phyloP scores from a whole-genome alignment of 2,329 filamentous ascomycete species.

The Cryphonectria naterciae region DNA sequence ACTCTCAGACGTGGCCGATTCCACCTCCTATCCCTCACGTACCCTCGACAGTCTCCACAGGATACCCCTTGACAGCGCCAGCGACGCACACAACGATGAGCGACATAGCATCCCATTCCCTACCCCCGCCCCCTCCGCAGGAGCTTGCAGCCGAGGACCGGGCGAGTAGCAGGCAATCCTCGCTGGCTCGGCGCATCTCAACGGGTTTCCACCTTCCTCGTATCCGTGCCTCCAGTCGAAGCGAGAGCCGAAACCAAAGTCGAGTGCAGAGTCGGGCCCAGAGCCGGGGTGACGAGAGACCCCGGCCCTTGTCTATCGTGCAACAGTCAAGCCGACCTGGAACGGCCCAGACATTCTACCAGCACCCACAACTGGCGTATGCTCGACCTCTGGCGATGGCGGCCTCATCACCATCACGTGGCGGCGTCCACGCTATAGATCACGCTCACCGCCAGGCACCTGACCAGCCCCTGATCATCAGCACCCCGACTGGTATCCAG shows the following conservation, averaged over 20 bases:
- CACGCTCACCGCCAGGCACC: constrained; percentile 37
- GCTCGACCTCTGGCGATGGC: constrained; percentile 22
- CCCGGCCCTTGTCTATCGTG: background rate
- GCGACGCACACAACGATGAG: constrained; percentile 38
- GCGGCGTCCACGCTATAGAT: constrained; percentile 27
- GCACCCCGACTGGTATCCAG: constrained; percentile 59
- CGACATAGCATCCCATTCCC: constrained; percentile 40
- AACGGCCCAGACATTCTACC: constrained; percentile 23
- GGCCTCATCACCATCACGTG: constrained; percentile 32
- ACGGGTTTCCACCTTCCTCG: constrained; percentile 49
- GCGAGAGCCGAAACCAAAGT: constrained; percentile 21
- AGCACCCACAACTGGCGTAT: constrained; percentile 21
- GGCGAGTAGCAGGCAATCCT: constrained; percentile 41
- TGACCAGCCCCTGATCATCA: constrained; percentile 63
- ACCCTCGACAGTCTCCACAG: constrained; percentile 31
- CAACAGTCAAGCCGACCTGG: constrained; percentile 15
- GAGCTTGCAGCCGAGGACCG: constrained; percentile 46
- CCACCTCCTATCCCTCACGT: constrained; percentile 34
- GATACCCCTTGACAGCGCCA: constrained; percentile 49
- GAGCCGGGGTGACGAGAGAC: background rate
- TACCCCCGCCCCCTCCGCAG: constrained; percentile 45
- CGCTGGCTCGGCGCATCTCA: constrained; percentile 48
- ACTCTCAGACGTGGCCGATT: constrained; percentile 54
- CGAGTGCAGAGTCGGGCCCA: constrained; percentile 8
- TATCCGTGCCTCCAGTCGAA: constrained; percentile 44